Base-by-base conservation (phyloP, 2,329 filamentous ascomycete species). In the Sporothrix variecibatus region DNA sequence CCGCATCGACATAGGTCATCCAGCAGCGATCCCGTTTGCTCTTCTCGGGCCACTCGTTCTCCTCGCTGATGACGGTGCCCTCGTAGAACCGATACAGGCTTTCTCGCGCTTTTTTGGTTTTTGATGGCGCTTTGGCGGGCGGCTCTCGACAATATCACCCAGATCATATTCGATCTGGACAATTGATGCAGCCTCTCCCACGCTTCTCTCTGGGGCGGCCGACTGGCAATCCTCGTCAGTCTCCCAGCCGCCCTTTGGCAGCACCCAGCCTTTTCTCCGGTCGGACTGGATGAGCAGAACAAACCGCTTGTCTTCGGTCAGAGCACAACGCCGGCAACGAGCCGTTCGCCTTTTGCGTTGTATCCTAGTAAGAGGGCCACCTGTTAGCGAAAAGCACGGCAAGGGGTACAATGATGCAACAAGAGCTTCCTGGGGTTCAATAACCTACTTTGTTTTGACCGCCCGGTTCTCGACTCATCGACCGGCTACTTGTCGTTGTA, bases 191-290 rank as follows among this genome's bases (percentile, higher is more conserved):
- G 95, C 96, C 85, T 98, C 85, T 98, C 96, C 96, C 96, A 98
- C 75, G 96, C 96, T 83, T 99, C 96, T 78, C 96, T 86, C 86
- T 92, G 84, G 73, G 73, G 96, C 96, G 74, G 96, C 93, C 81
- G 95, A 89, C 76, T 92, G 90, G 76, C 93, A 96, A 76, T 91
- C 89, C 84, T 99, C 96, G 83, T 99, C 96, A 46, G 91, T 92
- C 83, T 99, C 96, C 95, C 96, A 99, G 75, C 96, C 96, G 81
- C 96, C 96, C 83, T 99, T 99, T 75, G 96, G 96, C 75, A 99
- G 87, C 60, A 99, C 96, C 96, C 96, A 99, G 79, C 93, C 94
- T 82, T 94, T 94, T 79, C 94, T 92, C 77, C 94, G 90, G 71
- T 93, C 95, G 72, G 94, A 97, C 85, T 98, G 94, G 79, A 98